A percentile compares a stretch with the other conserved stretches of the same genome.
These are phyloP conservation scores for Anthracocystis panici-leucophaei DNA, from an alignment of 1,284 basidiomycete species.

Conservation along the genomic window DNA sequence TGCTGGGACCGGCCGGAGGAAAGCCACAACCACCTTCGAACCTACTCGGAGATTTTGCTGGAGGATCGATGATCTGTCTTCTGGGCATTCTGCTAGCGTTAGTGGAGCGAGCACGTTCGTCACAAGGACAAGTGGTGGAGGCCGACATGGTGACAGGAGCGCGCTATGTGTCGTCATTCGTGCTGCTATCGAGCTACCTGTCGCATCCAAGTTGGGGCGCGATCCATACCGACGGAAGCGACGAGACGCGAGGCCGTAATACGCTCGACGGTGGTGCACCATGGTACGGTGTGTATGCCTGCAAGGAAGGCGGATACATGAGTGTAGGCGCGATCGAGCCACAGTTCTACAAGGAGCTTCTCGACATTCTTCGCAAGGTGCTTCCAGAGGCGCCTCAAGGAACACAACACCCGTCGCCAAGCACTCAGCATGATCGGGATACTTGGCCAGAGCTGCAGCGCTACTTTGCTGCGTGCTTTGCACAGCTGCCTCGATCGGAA, in stretches of 20 bases:
- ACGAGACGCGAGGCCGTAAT: slow-evolving; percentile 71
- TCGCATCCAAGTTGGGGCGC: slow-evolving; percentile 68
- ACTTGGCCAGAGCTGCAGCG: slow-evolving; percentile 76
- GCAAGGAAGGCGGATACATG: slow-evolving; percentile 80
- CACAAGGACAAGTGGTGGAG: slow-evolving; percentile 79
- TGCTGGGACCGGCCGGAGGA: slow-evolving; percentile 70
- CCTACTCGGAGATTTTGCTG: slow-evolving; percentile 83
- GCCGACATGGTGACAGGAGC: slow-evolving; percentile 85
- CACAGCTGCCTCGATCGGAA: slow-evolving; percentile 75
- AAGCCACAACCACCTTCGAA: slow-evolving; percentile 82
- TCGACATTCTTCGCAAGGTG: slow-evolving; percentile 47
- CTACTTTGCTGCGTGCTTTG: slow-evolving; percentile 78
- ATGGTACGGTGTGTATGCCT: slow-evolving; percentile 81
- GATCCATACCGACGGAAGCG: slow-evolving; percentile 73
- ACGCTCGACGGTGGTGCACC: slow-evolving; percentile 82
- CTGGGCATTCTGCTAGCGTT: slow-evolving; percentile 82
- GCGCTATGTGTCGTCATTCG: slow-evolving; percentile 80
- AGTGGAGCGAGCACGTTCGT: slow-evolving; percentile 76
- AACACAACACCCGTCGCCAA: slow-evolving; percentile 71
- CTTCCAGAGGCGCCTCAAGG: slow-evolving; percentile 33
- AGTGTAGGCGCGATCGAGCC: slow-evolving; percentile 72
- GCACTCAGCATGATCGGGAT: slow-evolving; percentile 73
- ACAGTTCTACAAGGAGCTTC: slow-evolving; percentile 51
- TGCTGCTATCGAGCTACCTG: slow-evolving; percentile 73
- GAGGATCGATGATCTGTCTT: slow-evolving; percentile 81